phyloP scores from a whole-genome alignment of 768 basidiomycete genomes.

The Sistotremastrum suecicum region DNA sequence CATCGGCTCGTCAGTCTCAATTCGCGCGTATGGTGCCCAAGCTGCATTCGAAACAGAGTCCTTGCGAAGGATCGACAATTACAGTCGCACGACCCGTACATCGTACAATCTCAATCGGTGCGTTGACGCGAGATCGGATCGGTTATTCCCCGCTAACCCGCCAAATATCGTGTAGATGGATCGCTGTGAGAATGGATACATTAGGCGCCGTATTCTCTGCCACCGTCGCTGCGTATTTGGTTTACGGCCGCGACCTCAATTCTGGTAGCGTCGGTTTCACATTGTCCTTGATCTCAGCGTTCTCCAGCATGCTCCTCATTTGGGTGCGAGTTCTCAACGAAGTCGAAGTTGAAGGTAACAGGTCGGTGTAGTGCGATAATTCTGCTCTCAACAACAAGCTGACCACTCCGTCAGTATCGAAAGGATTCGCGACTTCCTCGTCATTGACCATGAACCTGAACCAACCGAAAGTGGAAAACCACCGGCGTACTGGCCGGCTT shows the following conservation, averaged over 20 bases:
- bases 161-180: conserved; percentile 22
- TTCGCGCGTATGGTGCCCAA: conserved; percentile 43
- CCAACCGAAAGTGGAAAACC: conserved; percentile 28
- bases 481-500: conserved; percentile 52
- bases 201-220: conserved; percentile 37
- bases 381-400: neutral
- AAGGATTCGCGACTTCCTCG: conserved; percentile 38
- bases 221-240: conserved; percentile 34
- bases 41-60: conserved; percentile 27
- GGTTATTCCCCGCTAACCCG: neutral
- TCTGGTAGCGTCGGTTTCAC: neutral
- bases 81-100: conserved; percentile 23
- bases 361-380: conserved; percentile 8
- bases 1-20: conserved; percentile 21
- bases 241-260: conserved; percentile 22
- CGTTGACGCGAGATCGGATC: neutral
- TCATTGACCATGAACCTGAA: conserved; percentile 41
- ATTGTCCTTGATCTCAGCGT: conserved; percentile 10
- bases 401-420: conserved; percentile 21
- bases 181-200: conserved; percentile 39
- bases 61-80: conserved; percentile 31
- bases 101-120: conserved; percentile 37
- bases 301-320: conserved; percentile 8
- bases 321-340: conserved; percentile 29
- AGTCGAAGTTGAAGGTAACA: conserved; percentile 29